Conservation (phyloP, 78 protist species). For the Speleostelium caveatum region DNA sequence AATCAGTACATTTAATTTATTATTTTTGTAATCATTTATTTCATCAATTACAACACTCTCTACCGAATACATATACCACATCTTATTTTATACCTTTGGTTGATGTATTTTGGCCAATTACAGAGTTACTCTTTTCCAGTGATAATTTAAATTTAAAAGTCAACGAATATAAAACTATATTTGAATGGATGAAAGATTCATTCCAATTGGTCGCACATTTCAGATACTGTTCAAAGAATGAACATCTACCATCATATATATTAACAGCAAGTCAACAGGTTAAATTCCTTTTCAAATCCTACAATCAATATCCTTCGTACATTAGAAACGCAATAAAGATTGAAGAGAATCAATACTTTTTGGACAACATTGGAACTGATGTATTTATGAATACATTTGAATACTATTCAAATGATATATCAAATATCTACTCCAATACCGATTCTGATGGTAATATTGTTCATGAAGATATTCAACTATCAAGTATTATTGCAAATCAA, state of each 20-base stretch:
- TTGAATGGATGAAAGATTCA: constrained; percentile 22
- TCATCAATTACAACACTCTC: neutral
- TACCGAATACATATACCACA: neutral
- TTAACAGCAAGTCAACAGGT: neutral
- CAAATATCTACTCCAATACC: neutral
- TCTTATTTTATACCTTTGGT: neutral
- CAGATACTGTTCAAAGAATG: constrained; percentile 3
- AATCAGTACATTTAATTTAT: neutral
- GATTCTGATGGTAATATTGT: neutral
- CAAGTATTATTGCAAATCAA: constrained; percentile 7
- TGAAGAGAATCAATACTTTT: neutral
- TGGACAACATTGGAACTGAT: neutral
- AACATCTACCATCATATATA: neutral
- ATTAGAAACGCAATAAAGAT: neutral
- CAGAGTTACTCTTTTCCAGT: neutral
- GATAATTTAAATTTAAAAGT: neutral
- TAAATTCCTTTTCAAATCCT: neutral
- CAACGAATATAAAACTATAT: neutral
- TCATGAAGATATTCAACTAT: neutral
- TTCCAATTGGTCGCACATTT: neutral
- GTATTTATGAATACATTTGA: neutral
- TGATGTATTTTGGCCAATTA: constrained; percentile 45
- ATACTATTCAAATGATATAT: neutral
- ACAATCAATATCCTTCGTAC: constrained; percentile 15
- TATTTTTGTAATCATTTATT: constrained; percentile 47